Base-by-base conservation (phyloP, 2,329 filamentous ascomycete genomes). In the Dactylellina cionopaga region DNA sequence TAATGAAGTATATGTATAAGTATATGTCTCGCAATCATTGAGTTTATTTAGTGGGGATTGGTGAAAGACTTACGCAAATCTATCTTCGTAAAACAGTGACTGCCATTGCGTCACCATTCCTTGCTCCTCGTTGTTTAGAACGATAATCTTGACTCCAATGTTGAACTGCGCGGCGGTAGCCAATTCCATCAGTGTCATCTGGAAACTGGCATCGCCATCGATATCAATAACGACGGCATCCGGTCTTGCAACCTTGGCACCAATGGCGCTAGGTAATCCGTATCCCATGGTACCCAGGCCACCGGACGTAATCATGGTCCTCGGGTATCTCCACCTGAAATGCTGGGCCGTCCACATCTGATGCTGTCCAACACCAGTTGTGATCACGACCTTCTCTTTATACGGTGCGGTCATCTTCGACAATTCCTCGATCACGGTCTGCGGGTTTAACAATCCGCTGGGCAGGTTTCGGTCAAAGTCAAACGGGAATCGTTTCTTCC, bases 71-170 rank as follows among this genome's bases (percentile, higher is more conserved):
- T 76, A 77, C 51, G 77, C 81, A 81, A 89, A 98, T 77, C 94
- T 89, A 79, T 97, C 92, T 81, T 96, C 90, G 83, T 96, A 98
- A 83, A 98, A 98, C 76, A 98, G 88, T 78, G 92, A 93, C 82
- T 98, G 94, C 94, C 94, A 98, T 83, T 97, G 94, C 0, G 93
- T 97, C 43, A 98, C 93, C 94, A 98, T 98, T 59, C 94, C 94
- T 83, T 97, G 94, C 82, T 98, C 92, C 81, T 96, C 92, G 81
- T 96, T 99, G 85, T 98, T 98, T 63, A 99, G 82, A 24, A 98
- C 85, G 77, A 98, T 92, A 72, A 98, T 86, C 86, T 98, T 98
- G 81, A 96, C 89, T 75, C 91, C 93, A 80, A 98, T 97, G 83
- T 95, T 91, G 85, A 98, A 98, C 82, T 99, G 93, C 6, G 91